Evolutionary conservation across 1,284 basidiomycete genomes (phyloP).

Genomic region (Papiliotrema fonsecae): DNA sequence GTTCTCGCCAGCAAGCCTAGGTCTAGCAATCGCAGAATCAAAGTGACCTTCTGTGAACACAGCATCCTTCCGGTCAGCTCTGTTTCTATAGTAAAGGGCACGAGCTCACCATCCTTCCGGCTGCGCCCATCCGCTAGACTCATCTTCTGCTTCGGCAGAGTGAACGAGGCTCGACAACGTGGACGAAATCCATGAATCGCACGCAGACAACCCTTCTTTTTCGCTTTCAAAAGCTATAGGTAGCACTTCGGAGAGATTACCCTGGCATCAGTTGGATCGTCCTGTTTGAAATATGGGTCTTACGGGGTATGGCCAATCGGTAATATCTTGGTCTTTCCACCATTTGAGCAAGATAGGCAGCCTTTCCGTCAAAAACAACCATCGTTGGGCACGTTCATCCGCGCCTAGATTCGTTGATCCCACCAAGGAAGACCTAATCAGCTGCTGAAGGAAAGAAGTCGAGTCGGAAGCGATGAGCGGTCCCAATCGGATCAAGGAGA

Average conservation of each 20-base stretch:
- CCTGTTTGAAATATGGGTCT: slow-evolving; percentile 9
- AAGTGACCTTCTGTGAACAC: slow-evolving; percentile 22
- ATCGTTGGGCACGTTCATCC: slow-evolving; percentile 10
- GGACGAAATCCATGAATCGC: slow-evolving; percentile 10
- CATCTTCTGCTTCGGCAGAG: slow-evolving; percentile 27
- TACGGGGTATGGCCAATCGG: slow-evolving; percentile 32
- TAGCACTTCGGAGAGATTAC: no score
- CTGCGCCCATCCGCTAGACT: slow-evolving; percentile 24
- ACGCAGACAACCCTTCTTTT: slow-evolving; percentile 9
- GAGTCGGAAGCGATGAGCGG: slow-evolving; percentile 8
- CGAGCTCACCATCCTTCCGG: slow-evolving; percentile 37
- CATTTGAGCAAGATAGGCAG: slow-evolving; percentile 30
- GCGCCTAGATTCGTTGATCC: neutral
- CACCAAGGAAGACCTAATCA: slow-evolving; percentile 6
- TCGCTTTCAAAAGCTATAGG: slow-evolving; percentile 4
- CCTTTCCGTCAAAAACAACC: slow-evolving; percentile 26
- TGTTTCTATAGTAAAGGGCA: neutral
- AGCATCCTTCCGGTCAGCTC: slow-evolving; percentile 15
- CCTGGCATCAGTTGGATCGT: slow-evolving; percentile 2
- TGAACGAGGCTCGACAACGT: slow-evolving; percentile 10
- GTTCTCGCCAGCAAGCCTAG: slow-evolving; percentile 22
- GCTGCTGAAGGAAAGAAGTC: slow-evolving; percentile 8
- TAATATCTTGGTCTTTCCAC: slow-evolving; percentile 31
- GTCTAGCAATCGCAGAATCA: slow-evolving; percentile 24
- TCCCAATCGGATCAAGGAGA: slow-evolving; percentile 9